Percentiles rank a stretch among this genome's conserved stretches.
These are phyloP conservation scores for Chaetomiaceae sp. DNA, from an alignment of 2,329 filamentous ascomycete genomes.

Conservation along the genomic window DNA sequence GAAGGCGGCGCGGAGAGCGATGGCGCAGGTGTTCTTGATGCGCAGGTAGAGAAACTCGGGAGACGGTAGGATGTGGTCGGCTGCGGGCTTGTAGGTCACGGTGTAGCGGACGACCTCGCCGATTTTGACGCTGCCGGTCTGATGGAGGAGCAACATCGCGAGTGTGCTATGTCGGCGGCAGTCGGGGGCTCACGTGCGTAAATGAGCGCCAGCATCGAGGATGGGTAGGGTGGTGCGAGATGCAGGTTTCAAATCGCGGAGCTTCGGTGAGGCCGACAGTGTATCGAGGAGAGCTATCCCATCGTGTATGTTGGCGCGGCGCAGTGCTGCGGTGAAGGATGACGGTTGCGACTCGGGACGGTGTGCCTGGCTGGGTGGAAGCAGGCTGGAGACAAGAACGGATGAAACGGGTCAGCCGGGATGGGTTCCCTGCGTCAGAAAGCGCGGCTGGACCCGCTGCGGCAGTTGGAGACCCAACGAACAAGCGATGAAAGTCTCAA, in stretches of 20 bases:
- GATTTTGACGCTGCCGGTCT: slow-evolving; percentile 86
- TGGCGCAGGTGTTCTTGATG: slow-evolving; percentile 86
- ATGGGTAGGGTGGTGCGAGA: background rate
- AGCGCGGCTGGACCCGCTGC: too few relatives aligned
- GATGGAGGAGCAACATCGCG: slow-evolving; percentile 83
- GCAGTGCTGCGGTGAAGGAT: background rate
- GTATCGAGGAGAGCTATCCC: slow-evolving; percentile 6
- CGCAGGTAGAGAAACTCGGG: slow-evolving; percentile 77
- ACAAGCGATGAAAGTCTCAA: background rate
- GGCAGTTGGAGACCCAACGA: background rate
- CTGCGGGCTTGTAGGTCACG: slow-evolving; percentile 83
- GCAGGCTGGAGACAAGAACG: background rate
- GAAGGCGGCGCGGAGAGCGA: slow-evolving; percentile 89
- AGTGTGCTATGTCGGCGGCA: background rate
- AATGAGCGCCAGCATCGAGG: background rate
- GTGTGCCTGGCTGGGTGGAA: background rate
- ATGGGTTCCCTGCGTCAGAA: background rate
- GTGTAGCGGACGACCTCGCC: slow-evolving; percentile 92
- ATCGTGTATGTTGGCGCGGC: slow-evolving; percentile 8
- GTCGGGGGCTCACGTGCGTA: background rate
- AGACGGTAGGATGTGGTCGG: slow-evolving; percentile 84
- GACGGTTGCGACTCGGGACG: background rate
- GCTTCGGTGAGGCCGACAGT: slow-evolving; percentile 5
- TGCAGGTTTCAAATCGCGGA: background rate
- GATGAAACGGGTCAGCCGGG: slow-evolving; percentile 6